These are phyloP conservation scores for Medicago ruthenica DNA, from an alignment of 306 rosid genomes.

Conservation along the genomic window DNA sequence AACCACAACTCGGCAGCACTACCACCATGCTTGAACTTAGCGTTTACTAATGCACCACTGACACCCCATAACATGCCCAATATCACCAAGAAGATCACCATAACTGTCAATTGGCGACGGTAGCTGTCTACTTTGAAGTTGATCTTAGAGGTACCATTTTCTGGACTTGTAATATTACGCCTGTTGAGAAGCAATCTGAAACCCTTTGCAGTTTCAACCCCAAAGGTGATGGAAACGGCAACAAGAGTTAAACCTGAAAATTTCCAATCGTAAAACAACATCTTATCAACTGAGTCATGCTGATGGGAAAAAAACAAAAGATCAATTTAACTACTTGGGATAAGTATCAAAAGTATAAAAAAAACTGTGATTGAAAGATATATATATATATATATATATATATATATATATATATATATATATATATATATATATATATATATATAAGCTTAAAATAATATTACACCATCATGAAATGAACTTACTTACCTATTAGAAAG, in stretches of 20 bases:
- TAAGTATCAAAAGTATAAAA: neutral
- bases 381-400: conserved; percentile 10
- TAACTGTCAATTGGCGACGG: conserved; percentile 54
- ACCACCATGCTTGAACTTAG: conserved; percentile 55
- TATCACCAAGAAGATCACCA: too few species aligned
- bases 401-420: too few species aligned
- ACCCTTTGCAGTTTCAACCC: conserved; percentile 82
- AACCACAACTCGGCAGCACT: conserved; percentile 70
- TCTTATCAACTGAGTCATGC: conserved; percentile 27
- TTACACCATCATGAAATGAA: neutral
- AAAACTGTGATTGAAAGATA: neutral
- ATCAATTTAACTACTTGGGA: too few species aligned
- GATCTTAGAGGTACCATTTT: conserved; percentile 40
- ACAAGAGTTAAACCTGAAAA: conserved; percentile 78
- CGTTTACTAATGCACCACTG: conserved; percentile 52
- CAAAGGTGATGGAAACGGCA: conserved; percentile 64
- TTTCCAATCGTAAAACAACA: neutral
- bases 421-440: too few species aligned
- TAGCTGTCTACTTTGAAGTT: conserved; percentile 56
- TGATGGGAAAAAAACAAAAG: neutral
- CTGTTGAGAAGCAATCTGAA: conserved; percentile 61
- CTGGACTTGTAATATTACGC: conserved; percentile 37
- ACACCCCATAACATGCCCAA: too few species aligned
- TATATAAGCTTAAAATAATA: too few species aligned
- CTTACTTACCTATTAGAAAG: conserved; percentile 65